Conservation (phyloP, 352 stramenopile species). For the Pythium graminicola region DNA sequence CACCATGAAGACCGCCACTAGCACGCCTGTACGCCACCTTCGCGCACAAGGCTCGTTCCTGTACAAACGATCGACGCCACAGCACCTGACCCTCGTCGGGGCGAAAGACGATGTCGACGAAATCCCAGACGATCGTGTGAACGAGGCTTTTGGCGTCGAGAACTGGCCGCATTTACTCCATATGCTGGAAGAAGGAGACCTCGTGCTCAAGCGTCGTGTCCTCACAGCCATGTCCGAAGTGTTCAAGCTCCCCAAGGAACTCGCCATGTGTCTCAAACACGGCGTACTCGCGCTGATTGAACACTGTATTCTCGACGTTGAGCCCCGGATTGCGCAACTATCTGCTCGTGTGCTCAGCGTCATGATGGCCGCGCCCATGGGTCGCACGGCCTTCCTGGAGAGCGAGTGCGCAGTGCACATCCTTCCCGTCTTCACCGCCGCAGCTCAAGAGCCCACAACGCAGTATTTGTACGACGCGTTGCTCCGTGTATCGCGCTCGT, state of each 20-base stretch:
- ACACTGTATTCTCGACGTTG: constrained; percentile 25
- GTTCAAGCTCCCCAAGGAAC: constrained; percentile 54
- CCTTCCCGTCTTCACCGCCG: constrained; percentile 36
- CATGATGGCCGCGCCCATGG: constrained; percentile 37
- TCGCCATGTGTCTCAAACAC: constrained; percentile 56
- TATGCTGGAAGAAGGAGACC: constrained; percentile 46
- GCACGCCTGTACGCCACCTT: constrained; percentile 41
- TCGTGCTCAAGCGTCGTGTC: constrained; percentile 40
- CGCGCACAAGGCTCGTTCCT: constrained; percentile 47
- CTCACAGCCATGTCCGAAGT: constrained; percentile 40
- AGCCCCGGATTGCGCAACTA: constrained; percentile 46
- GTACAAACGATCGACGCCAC: constrained; percentile 51
- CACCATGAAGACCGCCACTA: background rate
- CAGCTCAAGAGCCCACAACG: constrained; percentile 25
- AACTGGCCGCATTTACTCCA: constrained; percentile 69
- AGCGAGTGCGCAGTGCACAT: constrained; percentile 34
- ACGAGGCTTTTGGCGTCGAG: constrained; percentile 57
- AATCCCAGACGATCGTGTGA: constrained; percentile 50
- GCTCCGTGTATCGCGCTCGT: constrained; percentile 33
- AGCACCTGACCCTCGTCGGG: constrained; percentile 55
- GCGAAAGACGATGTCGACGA: constrained; percentile 46
- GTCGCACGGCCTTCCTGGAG: constrained; percentile 34
- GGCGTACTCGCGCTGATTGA: constrained; percentile 53
- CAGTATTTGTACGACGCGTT: constrained; percentile 49
- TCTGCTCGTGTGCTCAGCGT: constrained; percentile 47